Evolutionary conservation across 306 rosid species (phyloP), one percentile per base, ranked within the genome.

Genomic region (Canavalia ensiformis): DNA sequence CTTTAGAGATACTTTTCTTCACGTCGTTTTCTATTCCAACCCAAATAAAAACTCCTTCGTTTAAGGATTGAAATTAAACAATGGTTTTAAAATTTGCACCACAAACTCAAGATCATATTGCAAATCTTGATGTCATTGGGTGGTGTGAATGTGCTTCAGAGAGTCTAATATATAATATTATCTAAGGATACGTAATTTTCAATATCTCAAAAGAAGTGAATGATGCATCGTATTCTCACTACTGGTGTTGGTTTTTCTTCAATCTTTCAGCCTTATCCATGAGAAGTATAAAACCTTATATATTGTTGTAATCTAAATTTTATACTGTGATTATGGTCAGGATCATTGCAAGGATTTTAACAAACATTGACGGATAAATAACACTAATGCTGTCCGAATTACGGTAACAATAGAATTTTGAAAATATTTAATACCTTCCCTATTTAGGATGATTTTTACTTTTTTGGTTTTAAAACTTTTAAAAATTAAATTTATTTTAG

Each of bases 61-160:
- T 9, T 41, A 73, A 55, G 44, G 42, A 30, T 25, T 55, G 33
- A n/a, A 9, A 34, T 64, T 33, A 42, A 28, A 41, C 18, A 56
- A 28, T 54, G 67, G 28, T 74, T 57, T 5, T 18, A 74, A 41
- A 57, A 8, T 57, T 57, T 41, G 30, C 68, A 42, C 78, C 66
- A 74, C 68, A 74, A 42, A 57, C 44, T 41, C 47, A 29, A 57
- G 68, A 54, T 73, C 66, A 55, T 52, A 74, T 74, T 28, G 44
- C 29, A 74, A 33, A 60, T 80, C 59, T 59, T 35, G 25, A 33
- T 62, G 60, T n/a, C 72, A 74, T 6, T 73, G 37, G 25, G 35
- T 62, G 49, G 70, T 11, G 62, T 33, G 51, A 34, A 35, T 63
- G 46, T 47, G 12, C 72, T 47, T 13, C 25, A 18, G 25, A 60